Base-by-base conservation (phyloP, 2,329 filamentous ascomycete genomes). In the Aureobasidium sp. region DNA sequence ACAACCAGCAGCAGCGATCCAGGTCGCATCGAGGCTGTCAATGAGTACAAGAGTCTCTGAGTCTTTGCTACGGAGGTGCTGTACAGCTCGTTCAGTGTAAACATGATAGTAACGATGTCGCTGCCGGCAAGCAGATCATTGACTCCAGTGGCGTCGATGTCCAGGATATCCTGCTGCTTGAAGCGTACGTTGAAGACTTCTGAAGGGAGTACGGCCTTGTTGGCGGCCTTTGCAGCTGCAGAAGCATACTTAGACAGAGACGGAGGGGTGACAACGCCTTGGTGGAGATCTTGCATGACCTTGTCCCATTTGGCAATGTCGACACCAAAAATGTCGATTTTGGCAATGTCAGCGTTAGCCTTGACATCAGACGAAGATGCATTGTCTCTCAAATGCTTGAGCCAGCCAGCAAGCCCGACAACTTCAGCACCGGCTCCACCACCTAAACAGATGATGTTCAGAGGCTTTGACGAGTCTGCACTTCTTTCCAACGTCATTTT, bases 1-100 rank as follows among this genome's bases (percentile, higher is more conserved):
- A 97, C 87, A 2, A 97, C 89, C 0, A 97, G 82, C 1, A 97
- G 77, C 43, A 93, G 73, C 2, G 90, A 84, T 0, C 85, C 87
- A 0, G 78, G 64, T 0, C 79, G 75, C 2, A 89, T 71, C 0
- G 76, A 67, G 1, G 82, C 77, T 0, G 88, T 90, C 20, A 97
- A 76, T 0, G 78, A 78, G 4, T 91, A 81, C 0, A 99, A 79
- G 66, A 97, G 87, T 3, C 79, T 78, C 0, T 93, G 96, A 0
- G 93, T 91, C 67, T 86, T 84, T 2, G 86, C 80, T 27, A 92
- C 84, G 1, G 87, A 90, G 0, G 84, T 80, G 0, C 89, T 88
- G 78, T 97, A 97, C 0, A 99, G 85, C 76, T 99, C 94, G 73
- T 97, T 97, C 51, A 97, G 82, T 0, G 93, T 97, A 79, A 97